Conservation (phyloP, 495 filamentous ascomycete genomes). For the Delitschia confertaspora region DNA sequence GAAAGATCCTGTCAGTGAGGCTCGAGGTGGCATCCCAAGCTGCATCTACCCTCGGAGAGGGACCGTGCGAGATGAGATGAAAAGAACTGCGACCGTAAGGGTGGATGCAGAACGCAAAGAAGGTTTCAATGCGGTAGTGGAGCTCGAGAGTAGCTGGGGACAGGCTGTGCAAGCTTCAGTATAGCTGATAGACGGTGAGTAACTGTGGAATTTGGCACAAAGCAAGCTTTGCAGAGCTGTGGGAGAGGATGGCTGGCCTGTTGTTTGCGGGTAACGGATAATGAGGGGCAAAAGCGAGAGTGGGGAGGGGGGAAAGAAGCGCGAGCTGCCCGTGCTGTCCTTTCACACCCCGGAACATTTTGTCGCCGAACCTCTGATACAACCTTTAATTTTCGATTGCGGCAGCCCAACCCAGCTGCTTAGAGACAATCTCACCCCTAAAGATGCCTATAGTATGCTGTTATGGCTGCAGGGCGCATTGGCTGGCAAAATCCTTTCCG, state of each 20-base stretch:
- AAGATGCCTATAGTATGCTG: too few species aligned
- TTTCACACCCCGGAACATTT: neutral
- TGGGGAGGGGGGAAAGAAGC: neutral
- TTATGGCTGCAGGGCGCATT: too few species aligned
- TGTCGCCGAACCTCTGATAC: neutral
- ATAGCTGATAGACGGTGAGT: neutral
- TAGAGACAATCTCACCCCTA: too few species aligned
- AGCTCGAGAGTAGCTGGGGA: constrained; percentile 6
- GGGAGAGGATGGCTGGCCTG: too few species aligned
- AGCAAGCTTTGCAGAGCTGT: neutral
- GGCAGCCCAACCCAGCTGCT: too few species aligned
- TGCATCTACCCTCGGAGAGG: constrained; percentile 37
- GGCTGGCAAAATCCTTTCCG: too few species aligned
- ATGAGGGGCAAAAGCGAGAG: neutral
- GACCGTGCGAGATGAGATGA: constrained; percentile 12
- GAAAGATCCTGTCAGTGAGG: constrained; percentile 80
- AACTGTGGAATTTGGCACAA: neutral
- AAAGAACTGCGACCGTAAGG: neutral
- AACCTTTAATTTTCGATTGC: too few species aligned
- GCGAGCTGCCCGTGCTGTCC: neutral
- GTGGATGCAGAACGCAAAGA: constrained; percentile 1
- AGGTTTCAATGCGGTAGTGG: constrained; percentile 18
- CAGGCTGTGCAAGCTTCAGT: constrained; percentile 4
- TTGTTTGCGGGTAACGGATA: constrained; percentile 2
- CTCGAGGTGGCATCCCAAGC: constrained; percentile 67